Evolutionary conservation across 805 yeast genomes (phyloP), one percentile per base, ranked within the genome.

Genomic region (Ogataea angusta): DNA sequence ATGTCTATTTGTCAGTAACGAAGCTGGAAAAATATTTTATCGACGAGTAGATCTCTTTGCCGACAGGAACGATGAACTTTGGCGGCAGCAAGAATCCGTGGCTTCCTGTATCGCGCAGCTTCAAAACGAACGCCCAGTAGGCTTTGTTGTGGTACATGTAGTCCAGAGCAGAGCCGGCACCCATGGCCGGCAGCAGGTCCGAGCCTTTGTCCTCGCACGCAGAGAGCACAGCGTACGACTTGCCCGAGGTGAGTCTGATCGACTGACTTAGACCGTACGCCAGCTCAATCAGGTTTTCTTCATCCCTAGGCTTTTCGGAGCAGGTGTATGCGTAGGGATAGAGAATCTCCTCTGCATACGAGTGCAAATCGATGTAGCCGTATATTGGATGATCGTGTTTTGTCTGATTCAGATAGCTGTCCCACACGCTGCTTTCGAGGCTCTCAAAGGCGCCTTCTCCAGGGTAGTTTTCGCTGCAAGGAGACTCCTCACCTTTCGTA

Each of bases 251-350:
- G 32, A 75, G 55, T 51, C 95, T 72, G 26, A 87, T 81, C 0
- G 88, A 77, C 57, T 83, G 86, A 2, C 88, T 72, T 19, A 87
- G 67, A 1, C 95, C 95, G 60, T 82, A 87, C 0, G 89, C 91
- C 47, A 86, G 66, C 57, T 87, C 95, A 25, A 85, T 64, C 57
- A 87, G 67, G 53, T 87, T 87, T 54, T 87, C 95, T 49, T 79
- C 75, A 56, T 87, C 95, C 27, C 91, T 64, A 14, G 96, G 95
- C 34, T 69, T 60, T 23, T 78, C 77, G 21, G 72, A 74, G 61
- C 95, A 87, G 1, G 90, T 78, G 56, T 73, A 87, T 0, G 93
- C 91, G 56, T 84, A 87, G 1, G 95, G 95, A 57, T 80, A 85
- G 19, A 87, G 66, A 21, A 88, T 75, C 51, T 86, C 91, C 59